phyloP scores from a whole-genome alignment of 129 eudicot genomes.

The Flaveria trinervia region DNA sequence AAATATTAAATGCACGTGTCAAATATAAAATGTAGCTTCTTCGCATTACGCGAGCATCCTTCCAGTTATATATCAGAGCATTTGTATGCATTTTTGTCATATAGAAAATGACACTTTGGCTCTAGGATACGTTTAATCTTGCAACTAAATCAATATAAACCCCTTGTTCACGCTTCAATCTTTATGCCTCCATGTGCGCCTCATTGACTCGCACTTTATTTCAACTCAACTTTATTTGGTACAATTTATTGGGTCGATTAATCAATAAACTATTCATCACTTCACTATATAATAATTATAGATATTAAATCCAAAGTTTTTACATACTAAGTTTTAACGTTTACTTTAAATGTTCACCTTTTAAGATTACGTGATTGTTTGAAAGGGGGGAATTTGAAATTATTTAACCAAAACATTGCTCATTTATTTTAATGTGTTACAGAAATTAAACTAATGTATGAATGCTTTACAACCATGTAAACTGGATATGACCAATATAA shows the following conservation, averaged over 20 bases:
- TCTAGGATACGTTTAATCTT: neutral
- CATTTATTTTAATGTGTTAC: too few species aligned
- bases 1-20: too few species aligned
- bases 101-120: neutral
- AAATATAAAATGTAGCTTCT: too few species aligned
- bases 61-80: too few species aligned
- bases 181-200: conserved; percentile 12
- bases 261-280: neutral
- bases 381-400: too few species aligned
- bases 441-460: too few species aligned
- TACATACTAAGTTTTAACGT: neutral
- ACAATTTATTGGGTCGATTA: neutral
- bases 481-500: too few species aligned
- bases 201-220: conserved; percentile 11
- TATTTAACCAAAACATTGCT: too few species aligned
- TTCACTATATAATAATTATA: neutral
- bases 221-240: neutral
- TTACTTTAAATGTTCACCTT: neutral
- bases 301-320: conserved; percentile 7
- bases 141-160: neutral
- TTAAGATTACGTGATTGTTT: too few species aligned
- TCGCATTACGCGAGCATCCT: too few species aligned
- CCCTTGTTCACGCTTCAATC: conserved; percentile 16
- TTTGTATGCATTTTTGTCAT: neutral
- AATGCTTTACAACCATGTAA: too few species aligned